phyloP scores from a whole-genome alignment of 805 yeast species.

The Candida sonorensis region DNA sequence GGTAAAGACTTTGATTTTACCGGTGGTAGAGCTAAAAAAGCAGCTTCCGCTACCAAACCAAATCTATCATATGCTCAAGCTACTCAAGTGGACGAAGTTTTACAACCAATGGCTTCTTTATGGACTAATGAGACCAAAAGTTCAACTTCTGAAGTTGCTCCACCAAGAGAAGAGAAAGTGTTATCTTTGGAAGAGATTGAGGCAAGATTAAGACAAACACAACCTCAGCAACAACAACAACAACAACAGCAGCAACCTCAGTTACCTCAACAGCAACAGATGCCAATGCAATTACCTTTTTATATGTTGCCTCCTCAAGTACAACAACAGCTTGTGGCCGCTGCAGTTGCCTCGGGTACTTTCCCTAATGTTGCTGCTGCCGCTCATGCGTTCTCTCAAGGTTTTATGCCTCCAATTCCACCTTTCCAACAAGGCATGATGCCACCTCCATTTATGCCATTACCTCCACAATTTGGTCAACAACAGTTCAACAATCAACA shows the following conservation, averaged over 20 bases:
- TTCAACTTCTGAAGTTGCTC: conserved; percentile 7
- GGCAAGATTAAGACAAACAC: conserved; percentile 57
- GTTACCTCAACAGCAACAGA: conserved; percentile 16
- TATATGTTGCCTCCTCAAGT: conserved; percentile 26
- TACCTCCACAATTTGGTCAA: conserved; percentile 11
- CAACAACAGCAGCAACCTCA: conserved; percentile 21
- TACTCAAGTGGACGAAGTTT: conserved; percentile 33
- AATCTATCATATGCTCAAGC: conserved; percentile 37
- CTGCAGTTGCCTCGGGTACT: conserved; percentile 27
- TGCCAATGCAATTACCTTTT: conserved; percentile 14
- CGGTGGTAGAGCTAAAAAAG: conserved; percentile 18
- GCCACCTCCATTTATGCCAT: conserved; percentile 18
- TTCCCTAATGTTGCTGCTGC: conserved; percentile 27
- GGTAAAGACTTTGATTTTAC: conserved; percentile 65
- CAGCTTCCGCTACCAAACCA: conserved; percentile 22
- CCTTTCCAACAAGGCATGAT: conserved; percentile 20
- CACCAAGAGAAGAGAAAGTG: conserved; percentile 33
- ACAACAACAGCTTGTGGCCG: conserved; percentile 24
- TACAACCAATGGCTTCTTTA: conserved; percentile 67
- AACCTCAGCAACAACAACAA: conserved; percentile 20
- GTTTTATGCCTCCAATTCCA: conserved; percentile 19
- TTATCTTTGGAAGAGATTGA: conserved; percentile 81
- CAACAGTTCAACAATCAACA: conserved; percentile 6
- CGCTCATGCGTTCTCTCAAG: conserved; percentile 27
- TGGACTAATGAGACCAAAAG: conserved; percentile 40